Percentiles rank a stretch among this genome's conserved stretches.
phyloP scores from a whole-genome alignment of 345 rosid genomes.

The Arabis alpina region DNA sequence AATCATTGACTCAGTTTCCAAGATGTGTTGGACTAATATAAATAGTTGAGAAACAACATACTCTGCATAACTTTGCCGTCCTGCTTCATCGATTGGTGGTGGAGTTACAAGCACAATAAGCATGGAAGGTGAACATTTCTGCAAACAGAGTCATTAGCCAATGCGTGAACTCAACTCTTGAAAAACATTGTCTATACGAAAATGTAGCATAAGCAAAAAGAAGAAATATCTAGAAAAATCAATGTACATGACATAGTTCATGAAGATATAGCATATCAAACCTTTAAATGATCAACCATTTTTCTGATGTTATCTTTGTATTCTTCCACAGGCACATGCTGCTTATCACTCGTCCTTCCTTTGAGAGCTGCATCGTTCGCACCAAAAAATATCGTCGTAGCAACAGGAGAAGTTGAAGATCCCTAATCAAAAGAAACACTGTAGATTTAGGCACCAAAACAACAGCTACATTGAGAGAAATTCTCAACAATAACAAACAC shows the following conservation, averaged over 20 bases:
- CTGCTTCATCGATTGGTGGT: conserved; percentile 80
- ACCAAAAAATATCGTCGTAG: conserved; percentile 83
- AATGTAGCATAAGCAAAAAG: neutral
- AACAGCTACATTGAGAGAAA: neutral
- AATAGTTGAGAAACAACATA: conserved; percentile 33
- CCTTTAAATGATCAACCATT: conserved; percentile 88
- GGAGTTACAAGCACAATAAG: conserved; percentile 80
- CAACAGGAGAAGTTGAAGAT: conserved; percentile 57
- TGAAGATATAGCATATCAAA: too few species aligned
- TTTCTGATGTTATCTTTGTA: conserved; percentile 67
- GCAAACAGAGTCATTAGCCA: conserved; percentile 36
- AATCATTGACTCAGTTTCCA: neutral
- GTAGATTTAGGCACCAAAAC: conserved; percentile 14
- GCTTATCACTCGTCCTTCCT: conserved; percentile 72
- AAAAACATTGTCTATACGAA: too few species aligned
- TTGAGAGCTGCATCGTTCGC: conserved; percentile 93
- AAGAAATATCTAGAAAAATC: neutral
- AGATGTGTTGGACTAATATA: neutral
- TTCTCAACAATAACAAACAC: neutral
- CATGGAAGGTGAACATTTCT: conserved; percentile 76
- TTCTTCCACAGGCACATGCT: conserved; percentile 82
- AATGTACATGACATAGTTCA: neutral
- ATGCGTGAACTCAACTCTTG: too few species aligned
- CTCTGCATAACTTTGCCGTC: conserved; percentile 67
- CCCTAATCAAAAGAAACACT: conserved; percentile 47